A percentile compares a stretch with the other conserved stretches of the same genome.
phyloP scores from a whole-genome alignment of 2,329 filamentous ascomycete genomes.

The Aspergillus versicolor region DNA sequence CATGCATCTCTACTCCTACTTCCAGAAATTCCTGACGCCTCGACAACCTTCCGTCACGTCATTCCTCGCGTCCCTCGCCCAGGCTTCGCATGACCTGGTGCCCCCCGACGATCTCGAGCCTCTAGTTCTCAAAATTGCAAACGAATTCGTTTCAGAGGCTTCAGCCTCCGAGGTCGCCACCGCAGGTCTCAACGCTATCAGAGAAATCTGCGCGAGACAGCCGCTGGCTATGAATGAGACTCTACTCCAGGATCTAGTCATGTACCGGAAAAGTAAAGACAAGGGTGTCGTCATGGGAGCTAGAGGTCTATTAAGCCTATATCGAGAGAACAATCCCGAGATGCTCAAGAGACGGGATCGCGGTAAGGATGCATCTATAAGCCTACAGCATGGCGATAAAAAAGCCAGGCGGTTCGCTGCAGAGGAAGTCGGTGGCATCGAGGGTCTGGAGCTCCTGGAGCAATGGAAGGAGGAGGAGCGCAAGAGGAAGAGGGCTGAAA shows the following conservation, averaged over 20 bases:
- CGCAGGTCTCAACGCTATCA: conserved; percentile 89
- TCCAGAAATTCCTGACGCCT: conserved; percentile 86
- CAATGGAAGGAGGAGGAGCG: conserved; percentile 92
- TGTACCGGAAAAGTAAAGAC: conserved; percentile 96
- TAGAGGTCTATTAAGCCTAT: conserved; percentile 84
- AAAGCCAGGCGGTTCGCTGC: conserved; percentile 81
- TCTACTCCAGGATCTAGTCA: conserved; percentile 89
- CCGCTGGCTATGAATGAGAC: conserved; percentile 96
- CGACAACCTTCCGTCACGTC: conserved; percentile 88
- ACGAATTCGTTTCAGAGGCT: conserved; percentile 96
- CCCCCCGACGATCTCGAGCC: conserved; percentile 91
- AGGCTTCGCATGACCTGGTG: conserved; percentile 86
- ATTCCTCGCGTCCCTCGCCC: conserved; percentile 87
- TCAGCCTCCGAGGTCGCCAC: conserved; percentile 86
- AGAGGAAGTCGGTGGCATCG: conserved; percentile 75
- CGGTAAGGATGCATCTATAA: conserved; percentile 86
- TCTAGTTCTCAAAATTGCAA: conserved; percentile 89
- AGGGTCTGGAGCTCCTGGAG: conserved; percentile 86
- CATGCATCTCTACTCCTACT: conserved; percentile 91
- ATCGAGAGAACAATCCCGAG: conserved; percentile 86
- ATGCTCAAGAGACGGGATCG: conserved; percentile 86
- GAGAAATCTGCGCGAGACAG: conserved; percentile 89
- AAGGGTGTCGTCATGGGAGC: conserved; percentile 99
- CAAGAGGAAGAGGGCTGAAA: conserved; percentile 68
- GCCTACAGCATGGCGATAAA: conserved; percentile 71